A percentile compares a stretch with the other conserved stretches of the same genome.
phyloP scores from a whole-genome alignment of 768 basidiomycete species.

The Strobilomyces echinocephalus region DNA sequence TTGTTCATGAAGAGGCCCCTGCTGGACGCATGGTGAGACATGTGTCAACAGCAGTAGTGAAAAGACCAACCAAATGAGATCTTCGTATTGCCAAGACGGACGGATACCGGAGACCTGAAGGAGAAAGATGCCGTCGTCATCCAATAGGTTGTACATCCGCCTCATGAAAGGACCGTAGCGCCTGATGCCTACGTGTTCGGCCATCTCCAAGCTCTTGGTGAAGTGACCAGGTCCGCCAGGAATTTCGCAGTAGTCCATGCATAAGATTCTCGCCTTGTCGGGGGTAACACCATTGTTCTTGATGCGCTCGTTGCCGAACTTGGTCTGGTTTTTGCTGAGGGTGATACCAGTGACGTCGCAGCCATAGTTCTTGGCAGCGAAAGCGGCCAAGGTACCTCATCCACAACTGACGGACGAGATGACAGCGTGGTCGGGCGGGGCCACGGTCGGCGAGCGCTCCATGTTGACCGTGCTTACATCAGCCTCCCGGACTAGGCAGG shows the following conservation, averaged over 20 bases:
- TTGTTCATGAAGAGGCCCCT: constrained; percentile 98
- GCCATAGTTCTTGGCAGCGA: constrained; percentile 96
- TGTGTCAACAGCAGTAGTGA: neutral
- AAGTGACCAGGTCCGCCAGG: constrained; percentile 71
- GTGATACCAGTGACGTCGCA: constrained; percentile 97
- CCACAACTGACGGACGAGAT: constrained; percentile 90
- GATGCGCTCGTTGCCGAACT: constrained; percentile 89
- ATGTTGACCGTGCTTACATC: too few species aligned
- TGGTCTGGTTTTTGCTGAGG: constrained; percentile 83
- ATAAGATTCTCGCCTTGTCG: constrained; percentile 82
- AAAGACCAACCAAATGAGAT: constrained; percentile 76
- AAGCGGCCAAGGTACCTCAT: constrained; percentile 94
- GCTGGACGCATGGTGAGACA: neutral
- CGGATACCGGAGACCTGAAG: constrained; percentile 97
- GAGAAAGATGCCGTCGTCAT: constrained; percentile 92
- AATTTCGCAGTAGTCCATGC: constrained; percentile 91
- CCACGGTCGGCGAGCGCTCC: too few species aligned
- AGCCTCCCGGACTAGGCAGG: too few species aligned
- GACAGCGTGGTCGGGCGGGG: too few species aligned
- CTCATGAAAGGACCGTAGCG: constrained; percentile 84
- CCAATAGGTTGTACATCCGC: constrained; percentile 89
- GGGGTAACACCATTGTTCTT: constrained; percentile 66
- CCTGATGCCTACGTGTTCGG: constrained; percentile 97
- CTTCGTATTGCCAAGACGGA: constrained; percentile 97
- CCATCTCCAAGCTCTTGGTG: constrained; percentile 96